Base-by-base conservation (phyloP, 768 basidiomycete genomes). In the Macrolepiota fuliginosa region DNA sequence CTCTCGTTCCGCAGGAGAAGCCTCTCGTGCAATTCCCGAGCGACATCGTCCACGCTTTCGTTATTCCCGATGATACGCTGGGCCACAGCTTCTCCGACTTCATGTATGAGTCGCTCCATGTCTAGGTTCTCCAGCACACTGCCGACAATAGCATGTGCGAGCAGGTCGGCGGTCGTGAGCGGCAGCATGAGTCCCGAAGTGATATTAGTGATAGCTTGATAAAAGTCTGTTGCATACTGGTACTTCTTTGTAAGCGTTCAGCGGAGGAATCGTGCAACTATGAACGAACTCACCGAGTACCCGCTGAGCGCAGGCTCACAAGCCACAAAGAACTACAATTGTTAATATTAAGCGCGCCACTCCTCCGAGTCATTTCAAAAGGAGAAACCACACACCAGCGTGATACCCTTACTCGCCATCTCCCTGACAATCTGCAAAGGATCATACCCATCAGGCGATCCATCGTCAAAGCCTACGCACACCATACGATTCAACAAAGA, bases 171-270 rank as follows among this genome's bases (percentile, higher is more conserved):
- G 22, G 95, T 98, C 12, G 95, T 96, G 53, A 98, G 81, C 2
- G 96, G 96, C 7, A 98, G 83, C 94, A 98, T 97, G 56, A 96
- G 82, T 13, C 96, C 96, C 15, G 94, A 96, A 4, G 96, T 96
- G 69, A 98, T 94, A 66, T 83, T 83, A 29, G 92, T 93, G 65
- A 98, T 85, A 27, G 94, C 96, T 79, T 90, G 89, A 78, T 92
- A 98, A 73, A 96, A 96, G 74, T 98, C 96, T 60, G 90, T 95
- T 11, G 93, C 92, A 75, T 88, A 93, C 91, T 92, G 69, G 51
- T 68, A 54, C 53, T 46, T 50, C 36, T 46, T 62, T 42, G 58
- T 54, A 24, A 57, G 57, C 32, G 49, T 57, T 46, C 17, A 29
- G 42, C 45, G 22, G 37, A 6, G 42, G 27, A 52, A 10, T 24